Evolutionary conservation across 495 filamentous ascomycete species (phyloP).

Genomic region (Viridothelium virens): DNA sequence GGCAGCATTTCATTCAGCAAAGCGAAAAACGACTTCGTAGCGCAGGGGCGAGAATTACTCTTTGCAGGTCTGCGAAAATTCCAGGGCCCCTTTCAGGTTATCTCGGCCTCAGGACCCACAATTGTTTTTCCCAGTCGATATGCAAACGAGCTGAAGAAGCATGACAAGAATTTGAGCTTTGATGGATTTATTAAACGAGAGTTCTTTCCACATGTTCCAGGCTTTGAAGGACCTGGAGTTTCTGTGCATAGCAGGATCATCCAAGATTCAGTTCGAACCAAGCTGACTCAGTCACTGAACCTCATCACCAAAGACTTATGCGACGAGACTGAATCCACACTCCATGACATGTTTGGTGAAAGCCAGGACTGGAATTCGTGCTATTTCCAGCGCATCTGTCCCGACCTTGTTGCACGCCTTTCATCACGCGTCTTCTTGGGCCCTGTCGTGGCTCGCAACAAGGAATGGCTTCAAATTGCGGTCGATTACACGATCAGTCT

Average conservation of each 20-base stretch:
- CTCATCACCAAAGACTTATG: conserved; percentile 14
- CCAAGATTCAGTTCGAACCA: conserved; percentile 11
- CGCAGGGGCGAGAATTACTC: neutral
- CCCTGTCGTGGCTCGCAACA: conserved; percentile 37
- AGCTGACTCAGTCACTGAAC: conserved; percentile 14
- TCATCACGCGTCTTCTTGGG: conserved; percentile 46
- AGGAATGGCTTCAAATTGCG: conserved; percentile 36
- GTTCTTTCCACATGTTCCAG: conserved; percentile 4
- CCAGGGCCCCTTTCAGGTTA: conserved; percentile 13
- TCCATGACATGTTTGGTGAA: conserved; percentile 15
- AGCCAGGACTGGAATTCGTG: conserved; percentile 12
- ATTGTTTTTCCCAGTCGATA: conserved; percentile 15
- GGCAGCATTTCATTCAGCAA: neutral
- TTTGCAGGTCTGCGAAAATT: neutral
- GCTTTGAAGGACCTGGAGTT: conserved; percentile 12
- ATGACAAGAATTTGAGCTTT: conserved; percentile 9
- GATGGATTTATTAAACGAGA: conserved; percentile 9
- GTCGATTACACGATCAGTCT: conserved; percentile 39
- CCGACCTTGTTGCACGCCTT: conserved; percentile 40
- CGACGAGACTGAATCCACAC: conserved; percentile 10
- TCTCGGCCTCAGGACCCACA: conserved; percentile 7
- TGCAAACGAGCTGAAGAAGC: conserved; percentile 14
- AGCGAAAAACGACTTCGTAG: conserved; percentile 2
- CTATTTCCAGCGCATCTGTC: conserved; percentile 26
- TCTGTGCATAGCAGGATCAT: neutral